These are phyloP conservation scores for Lipomyces sp. DNA, from an alignment of 805 yeast species.

Conservation along the genomic window DNA sequence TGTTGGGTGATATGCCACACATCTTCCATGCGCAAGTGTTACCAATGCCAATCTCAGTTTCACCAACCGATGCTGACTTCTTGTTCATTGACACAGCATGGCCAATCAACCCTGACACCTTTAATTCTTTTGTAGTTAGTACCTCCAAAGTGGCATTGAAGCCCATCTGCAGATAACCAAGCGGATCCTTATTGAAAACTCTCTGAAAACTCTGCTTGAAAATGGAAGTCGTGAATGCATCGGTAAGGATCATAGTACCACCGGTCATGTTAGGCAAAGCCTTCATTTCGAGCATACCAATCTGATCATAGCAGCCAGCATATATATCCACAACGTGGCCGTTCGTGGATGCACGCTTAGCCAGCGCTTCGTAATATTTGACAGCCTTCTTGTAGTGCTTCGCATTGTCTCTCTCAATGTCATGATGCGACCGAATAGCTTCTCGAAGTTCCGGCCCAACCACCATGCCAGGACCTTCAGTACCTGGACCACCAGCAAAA, in stretches of 20 bases:
- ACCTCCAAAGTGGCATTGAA: slow-evolving; percentile 89
- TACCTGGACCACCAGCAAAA: slow-evolving; percentile 94
- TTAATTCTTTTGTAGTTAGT: slow-evolving; percentile 83
- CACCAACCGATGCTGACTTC: slow-evolving; percentile 80
- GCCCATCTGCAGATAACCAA: slow-evolving; percentile 85
- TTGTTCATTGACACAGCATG: slow-evolving; percentile 75
- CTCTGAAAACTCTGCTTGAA: slow-evolving; percentile 91
- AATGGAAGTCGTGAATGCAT: slow-evolving; percentile 92
- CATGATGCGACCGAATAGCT: slow-evolving; percentile 96
- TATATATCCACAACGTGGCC: slow-evolving; percentile 87
- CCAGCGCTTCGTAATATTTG: slow-evolving; percentile 76
- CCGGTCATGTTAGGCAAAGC: slow-evolving; percentile 83
- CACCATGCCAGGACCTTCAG: slow-evolving; percentile 91
- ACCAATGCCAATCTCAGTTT: slow-evolving; percentile 92
- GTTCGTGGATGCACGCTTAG: slow-evolving; percentile 69
- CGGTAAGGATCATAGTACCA: slow-evolving; percentile 84
- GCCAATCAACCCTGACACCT: slow-evolving; percentile 91
- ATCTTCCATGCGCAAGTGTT: slow-evolving; percentile 88
- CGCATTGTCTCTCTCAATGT: slow-evolving; percentile 88
- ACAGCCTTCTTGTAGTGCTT: slow-evolving; percentile 85
- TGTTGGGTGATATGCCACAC: slow-evolving; percentile 83
- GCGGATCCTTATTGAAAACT: slow-evolving; percentile 83
- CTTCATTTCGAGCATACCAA: slow-evolving; percentile 94
- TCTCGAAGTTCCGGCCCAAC: slow-evolving; percentile 91
- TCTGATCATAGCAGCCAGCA: slow-evolving; percentile 96